Evolutionary conservation across 2,329 filamentous ascomycete species (phyloP).

Genomic region (Plectosphaerella plurivora): DNA sequence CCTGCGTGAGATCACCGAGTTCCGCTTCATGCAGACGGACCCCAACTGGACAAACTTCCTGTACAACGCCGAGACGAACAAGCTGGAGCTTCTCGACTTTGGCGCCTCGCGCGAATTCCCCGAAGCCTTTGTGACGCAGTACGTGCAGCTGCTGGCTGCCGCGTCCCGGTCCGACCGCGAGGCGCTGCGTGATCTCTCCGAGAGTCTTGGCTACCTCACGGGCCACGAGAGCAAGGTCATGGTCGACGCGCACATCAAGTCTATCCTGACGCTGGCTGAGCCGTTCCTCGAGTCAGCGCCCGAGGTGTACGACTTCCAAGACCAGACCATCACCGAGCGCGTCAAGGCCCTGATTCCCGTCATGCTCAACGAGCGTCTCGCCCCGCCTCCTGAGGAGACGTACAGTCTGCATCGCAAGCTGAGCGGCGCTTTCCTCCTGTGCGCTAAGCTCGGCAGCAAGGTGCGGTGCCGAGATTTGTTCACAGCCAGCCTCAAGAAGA

Average conservation of each 20-base stretch:
- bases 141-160: slow-evolving; percentile 75
- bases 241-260: slow-evolving; percentile 86
- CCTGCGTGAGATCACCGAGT: slow-evolving; percentile 87
- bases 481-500: slow-evolving; percentile 43
- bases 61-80: slow-evolving; percentile 68
- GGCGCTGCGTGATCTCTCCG: slow-evolving; percentile 62
- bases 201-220: slow-evolving; percentile 83
- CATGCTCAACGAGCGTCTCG: slow-evolving; percentile 85
- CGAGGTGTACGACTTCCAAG: slow-evolving; percentile 82
- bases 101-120: slow-evolving; percentile 88
- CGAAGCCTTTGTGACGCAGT: slow-evolving; percentile 70
- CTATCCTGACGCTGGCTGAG: slow-evolving; percentile 85
- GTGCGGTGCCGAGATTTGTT: slow-evolving; percentile 83
- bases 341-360: slow-evolving; percentile 84
- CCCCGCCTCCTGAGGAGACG: slow-evolving; percentile 94
- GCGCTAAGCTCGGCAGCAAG: slow-evolving; percentile 76
- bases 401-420: slow-evolving; percentile 94
- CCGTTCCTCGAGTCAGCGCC: slow-evolving; percentile 77
- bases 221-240: slow-evolving; percentile 81
- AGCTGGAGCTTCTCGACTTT: slow-evolving; percentile 91
- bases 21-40: slow-evolving; percentile 98
- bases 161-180: slow-evolving; percentile 67
- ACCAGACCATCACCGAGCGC: slow-evolving; percentile 94
- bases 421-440: slow-evolving; percentile 90
- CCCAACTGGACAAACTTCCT: slow-evolving; percentile 99